phyloP scores from a whole-genome alignment of 768 basidiomycete species.

The Trametes gibbosa region DNA sequence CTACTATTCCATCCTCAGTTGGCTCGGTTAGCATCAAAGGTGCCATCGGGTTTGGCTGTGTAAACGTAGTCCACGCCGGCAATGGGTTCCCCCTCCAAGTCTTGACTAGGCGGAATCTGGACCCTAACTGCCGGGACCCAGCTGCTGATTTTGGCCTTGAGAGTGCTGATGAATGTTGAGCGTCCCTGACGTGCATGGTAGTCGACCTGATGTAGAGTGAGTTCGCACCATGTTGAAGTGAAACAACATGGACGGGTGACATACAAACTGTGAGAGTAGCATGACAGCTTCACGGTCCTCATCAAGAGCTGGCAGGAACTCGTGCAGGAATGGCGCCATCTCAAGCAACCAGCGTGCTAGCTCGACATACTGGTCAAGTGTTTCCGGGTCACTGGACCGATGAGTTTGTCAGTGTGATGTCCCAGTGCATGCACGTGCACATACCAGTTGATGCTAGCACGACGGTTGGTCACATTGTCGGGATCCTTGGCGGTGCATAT shows the following conservation, averaged over 20 bases:
- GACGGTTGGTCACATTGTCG: neutral
- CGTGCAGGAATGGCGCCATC: neutral
- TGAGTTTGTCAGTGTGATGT: neutral
- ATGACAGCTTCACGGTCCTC: neutral
- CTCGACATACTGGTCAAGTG: neutral
- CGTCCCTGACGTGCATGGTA: neutral
- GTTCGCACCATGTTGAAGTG: neutral
- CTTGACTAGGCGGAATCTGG: neutral
- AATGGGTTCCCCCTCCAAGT: too few relatives aligned
- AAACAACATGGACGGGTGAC: neutral
- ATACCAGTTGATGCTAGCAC: neutral
- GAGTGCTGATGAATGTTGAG: neutral
- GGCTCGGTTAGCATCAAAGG: neutral
- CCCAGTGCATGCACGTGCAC: neutral
- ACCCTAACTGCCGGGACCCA: neutral
- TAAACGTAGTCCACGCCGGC: neutral
- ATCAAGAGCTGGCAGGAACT: neutral
- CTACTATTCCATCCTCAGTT: constrained; percentile 1
- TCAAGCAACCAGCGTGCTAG: neutral
- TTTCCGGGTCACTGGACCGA: neutral
- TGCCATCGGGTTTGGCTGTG: neutral
- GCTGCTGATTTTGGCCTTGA: neutral
- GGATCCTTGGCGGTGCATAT: neutral
- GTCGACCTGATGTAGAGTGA: neutral
- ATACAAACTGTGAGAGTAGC: neutral